These are phyloP conservation scores for Trichoderma endophyticum DNA, from an alignment of 2,329 filamentous ascomycete genomes.

Conservation along the genomic window DNA sequence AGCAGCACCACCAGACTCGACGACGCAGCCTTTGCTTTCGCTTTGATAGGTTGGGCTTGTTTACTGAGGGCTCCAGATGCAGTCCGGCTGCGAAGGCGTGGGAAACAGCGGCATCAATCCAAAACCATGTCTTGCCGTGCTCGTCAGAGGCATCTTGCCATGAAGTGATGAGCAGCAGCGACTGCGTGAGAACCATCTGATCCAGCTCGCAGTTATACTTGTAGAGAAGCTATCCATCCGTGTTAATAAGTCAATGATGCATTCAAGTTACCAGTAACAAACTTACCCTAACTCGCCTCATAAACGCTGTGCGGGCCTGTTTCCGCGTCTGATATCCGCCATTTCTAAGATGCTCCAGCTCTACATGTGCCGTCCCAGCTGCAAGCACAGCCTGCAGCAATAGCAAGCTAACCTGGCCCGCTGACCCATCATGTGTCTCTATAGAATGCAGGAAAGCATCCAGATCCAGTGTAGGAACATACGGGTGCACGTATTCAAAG, in stretches of 20 bases:
- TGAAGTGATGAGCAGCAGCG: slow-evolving; percentile 6
- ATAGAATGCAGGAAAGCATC: not conserved
- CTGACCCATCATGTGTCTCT: slow-evolving; percentile 4
- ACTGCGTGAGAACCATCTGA: slow-evolving; percentile 13
- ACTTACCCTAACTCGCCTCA: slow-evolving; percentile 4
- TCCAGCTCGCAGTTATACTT: slow-evolving; percentile 13
- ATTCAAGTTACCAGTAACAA: not conserved
- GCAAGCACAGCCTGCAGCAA: slow-evolving; percentile 2
- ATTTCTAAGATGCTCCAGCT: not conserved
- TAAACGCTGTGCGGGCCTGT: not conserved
- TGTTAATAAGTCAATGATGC: not conserved
- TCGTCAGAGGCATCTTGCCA: slow-evolving; percentile 11
- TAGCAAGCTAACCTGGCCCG: slow-evolving; percentile 4
- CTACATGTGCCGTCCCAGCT: slow-evolving; percentile 12
- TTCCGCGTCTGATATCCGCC: slow-evolving; percentile 2
- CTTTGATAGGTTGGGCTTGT: slow-evolving; percentile 10
- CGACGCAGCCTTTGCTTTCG: slow-evolving; percentile 6
- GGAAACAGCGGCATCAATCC: slow-evolving; percentile 11
- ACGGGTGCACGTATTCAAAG: slow-evolving; percentile 4
- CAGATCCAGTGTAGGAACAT: slow-evolving; percentile 10
- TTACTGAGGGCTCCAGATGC: slow-evolving; percentile 2
- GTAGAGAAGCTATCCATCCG: not conserved
- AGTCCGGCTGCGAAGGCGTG: slow-evolving; percentile 14
- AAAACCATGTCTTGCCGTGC: slow-evolving; percentile 14
- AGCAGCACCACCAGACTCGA: slow-evolving; percentile 14